Evolutionary conservation across 306 rosid species (phyloP).

Genomic region (Cicer pinnatifidum): DNA sequence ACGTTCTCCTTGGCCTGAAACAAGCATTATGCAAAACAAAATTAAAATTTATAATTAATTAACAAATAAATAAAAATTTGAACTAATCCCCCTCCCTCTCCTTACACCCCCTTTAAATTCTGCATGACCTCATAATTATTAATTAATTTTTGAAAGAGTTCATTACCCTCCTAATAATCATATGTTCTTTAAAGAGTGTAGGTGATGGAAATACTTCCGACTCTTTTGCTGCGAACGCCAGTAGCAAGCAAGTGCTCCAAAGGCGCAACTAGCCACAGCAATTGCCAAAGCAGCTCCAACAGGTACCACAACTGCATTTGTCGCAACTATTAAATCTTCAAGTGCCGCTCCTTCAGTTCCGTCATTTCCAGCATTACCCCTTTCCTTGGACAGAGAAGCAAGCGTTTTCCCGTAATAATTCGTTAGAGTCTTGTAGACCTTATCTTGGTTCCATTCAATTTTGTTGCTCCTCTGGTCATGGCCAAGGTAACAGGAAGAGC

Average conservation of each 20-base stretch:
- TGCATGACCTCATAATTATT: conserved; percentile 31
- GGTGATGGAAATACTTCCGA: conserved; percentile 97
- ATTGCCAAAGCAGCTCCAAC: conserved; percentile 95
- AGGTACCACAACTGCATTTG: conserved; percentile 82
- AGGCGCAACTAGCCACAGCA: conserved; percentile 96
- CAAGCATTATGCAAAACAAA: conserved; percentile 52
- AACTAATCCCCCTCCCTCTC: conserved; percentile 40
- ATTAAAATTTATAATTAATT: conserved; percentile 16
- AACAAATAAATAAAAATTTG: conserved; percentile 43
- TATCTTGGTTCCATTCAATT: conserved; percentile 73
- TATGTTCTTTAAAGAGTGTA: conserved; percentile 90
- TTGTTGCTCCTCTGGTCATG: conserved; percentile 50
- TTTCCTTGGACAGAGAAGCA: conserved; percentile 64
- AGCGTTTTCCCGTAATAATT: conserved; percentile 68
- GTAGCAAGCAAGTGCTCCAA: conserved; percentile 96
- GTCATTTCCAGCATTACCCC: conserved; percentile 46
- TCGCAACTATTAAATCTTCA: conserved; percentile 66
- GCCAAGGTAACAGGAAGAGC: conserved; percentile 65
- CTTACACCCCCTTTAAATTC: conserved; percentile 39
- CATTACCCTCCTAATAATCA: conserved; percentile 92
- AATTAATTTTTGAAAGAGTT: conserved; percentile 62
- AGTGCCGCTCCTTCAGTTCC: conserved; percentile 38
- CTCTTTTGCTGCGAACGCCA: conserved; percentile 99
- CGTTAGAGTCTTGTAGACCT: conserved; percentile 65
- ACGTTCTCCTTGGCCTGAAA: conserved; percentile 94